A percentile compares a stretch with the other conserved stretches of the same genome.
Evolutionary conservation across 2,329 filamentous ascomycete genomes (phyloP).

Genomic region (Paracorniculantispora psalliotae): DNA sequence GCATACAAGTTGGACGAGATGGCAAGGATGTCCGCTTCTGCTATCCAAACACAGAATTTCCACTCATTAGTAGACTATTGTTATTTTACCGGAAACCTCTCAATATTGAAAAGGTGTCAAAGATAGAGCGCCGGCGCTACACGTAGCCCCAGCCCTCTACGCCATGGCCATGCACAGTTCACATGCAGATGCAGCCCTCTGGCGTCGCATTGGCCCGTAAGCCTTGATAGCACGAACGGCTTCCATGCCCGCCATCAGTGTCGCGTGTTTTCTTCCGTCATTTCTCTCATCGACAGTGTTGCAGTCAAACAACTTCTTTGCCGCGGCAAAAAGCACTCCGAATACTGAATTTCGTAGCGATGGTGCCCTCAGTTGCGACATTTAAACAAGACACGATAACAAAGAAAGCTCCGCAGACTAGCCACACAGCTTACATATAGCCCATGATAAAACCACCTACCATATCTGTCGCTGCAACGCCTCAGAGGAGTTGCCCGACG

Average conservation of each 20-base stretch:
- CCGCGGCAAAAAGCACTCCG: too few species aligned
- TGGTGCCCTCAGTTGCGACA: neutral
- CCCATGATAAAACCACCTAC: neutral
- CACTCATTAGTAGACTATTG: neutral
- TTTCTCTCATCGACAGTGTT: too few species aligned
- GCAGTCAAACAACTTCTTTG: too few species aligned
- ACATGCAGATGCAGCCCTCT: conserved; percentile 13
- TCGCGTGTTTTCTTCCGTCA: neutral
- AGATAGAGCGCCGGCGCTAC: neutral
- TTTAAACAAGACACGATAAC: neutral
- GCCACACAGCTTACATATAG: neutral
- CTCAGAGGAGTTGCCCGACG: neutral
- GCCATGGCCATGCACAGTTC: conserved; percentile 3
- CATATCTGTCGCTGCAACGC: neutral
- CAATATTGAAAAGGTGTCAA: neutral
- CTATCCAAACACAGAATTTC: neutral
- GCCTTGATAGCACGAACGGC: neutral
- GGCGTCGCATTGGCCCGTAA: neutral
- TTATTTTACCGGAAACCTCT: neutral
- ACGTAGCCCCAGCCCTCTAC: neutral
- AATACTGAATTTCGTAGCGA: neutral
- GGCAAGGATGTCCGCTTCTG: neutral
- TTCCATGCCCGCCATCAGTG: too few species aligned
- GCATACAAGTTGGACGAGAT: neutral
- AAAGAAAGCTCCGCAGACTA: neutral